phyloP scores from a whole-genome alignment of 1,284 basidiomycete species.

The Chondrostereum purpureum region DNA sequence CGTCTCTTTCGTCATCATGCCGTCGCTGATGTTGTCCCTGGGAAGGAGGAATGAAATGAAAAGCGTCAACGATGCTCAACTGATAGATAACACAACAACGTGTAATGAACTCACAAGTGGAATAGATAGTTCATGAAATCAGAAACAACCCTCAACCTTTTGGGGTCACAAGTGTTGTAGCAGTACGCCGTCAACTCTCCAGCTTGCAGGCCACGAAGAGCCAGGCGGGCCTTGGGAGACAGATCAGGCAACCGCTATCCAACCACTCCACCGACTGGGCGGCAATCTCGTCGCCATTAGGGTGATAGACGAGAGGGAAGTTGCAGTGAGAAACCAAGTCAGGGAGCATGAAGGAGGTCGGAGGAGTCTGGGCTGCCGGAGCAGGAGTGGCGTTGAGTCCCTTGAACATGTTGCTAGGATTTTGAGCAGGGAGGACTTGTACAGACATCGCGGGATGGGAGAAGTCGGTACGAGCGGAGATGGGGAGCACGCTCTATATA shows the following conservation, averaged over 20 bases:
- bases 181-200: conserved; percentile 63
- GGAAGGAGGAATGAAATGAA: conserved; percentile 8
- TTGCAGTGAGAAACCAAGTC: conserved; percentile 58
- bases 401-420: neutral
- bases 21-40: conserved; percentile 53
- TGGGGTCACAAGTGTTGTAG: conserved; percentile 46
- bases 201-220: conserved; percentile 53
- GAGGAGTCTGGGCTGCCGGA: neutral
- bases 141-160: conserved; percentile 54
- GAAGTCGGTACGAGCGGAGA: neutral
- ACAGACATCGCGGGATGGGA: no score
- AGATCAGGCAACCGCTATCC: conserved; percentile 41
- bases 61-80: no score
- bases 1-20: conserved; percentile 45
- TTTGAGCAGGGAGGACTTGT: conserved; percentile 1
- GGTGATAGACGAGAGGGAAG: conserved; percentile 47
- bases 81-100: no score
- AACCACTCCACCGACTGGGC: conserved; percentile 56
- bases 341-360: conserved; percentile 49
- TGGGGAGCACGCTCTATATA: neutral
- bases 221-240: conserved; percentile 40
- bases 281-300: conserved; percentile 47
- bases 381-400: neutral
- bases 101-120: conserved; percentile 30
- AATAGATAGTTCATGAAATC: conserved; percentile 58